Conservation (phyloP, 2,329 filamentous ascomycete species). For the Clarireedia homoeocarpa region DNA sequence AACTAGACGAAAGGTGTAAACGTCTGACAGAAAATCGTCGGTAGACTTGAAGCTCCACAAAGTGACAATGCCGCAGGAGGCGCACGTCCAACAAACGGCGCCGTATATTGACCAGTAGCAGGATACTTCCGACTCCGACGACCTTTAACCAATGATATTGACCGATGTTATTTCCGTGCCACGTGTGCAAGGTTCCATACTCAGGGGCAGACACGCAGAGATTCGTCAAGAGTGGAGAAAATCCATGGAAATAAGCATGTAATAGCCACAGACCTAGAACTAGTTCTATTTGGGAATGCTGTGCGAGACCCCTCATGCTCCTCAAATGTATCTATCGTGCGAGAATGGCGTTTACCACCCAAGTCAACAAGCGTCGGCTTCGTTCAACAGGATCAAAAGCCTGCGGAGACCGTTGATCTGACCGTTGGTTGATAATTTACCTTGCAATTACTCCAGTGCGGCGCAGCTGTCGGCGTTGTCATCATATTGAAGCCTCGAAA, state of each 20-base stretch:
- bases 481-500: background rate
- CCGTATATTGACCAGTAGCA: too few species aligned
- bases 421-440: background rate
- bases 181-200: too few species aligned
- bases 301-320: background rate
- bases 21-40: too few species aligned
- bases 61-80: too few species aligned
- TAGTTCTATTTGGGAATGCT: background rate
- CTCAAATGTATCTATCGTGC: too few species aligned
- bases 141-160: background rate
- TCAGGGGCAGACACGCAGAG: too few species aligned
- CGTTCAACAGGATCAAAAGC: background rate
- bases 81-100: too few species aligned
- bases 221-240: background rate
- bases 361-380: background rate
- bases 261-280: background rate
- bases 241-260: background rate
- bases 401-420: background rate
- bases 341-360: too few species aligned
- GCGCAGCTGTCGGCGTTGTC: background rate
- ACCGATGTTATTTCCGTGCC: background rate
- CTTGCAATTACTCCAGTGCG: background rate
- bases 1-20: too few species aligned
- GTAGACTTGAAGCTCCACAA: too few species aligned
- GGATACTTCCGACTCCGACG: too few species aligned